Evolutionary conservation across 2,329 filamentous ascomycete genomes (phyloP).

Genomic region (Colletotrichum brevisporum): DNA sequence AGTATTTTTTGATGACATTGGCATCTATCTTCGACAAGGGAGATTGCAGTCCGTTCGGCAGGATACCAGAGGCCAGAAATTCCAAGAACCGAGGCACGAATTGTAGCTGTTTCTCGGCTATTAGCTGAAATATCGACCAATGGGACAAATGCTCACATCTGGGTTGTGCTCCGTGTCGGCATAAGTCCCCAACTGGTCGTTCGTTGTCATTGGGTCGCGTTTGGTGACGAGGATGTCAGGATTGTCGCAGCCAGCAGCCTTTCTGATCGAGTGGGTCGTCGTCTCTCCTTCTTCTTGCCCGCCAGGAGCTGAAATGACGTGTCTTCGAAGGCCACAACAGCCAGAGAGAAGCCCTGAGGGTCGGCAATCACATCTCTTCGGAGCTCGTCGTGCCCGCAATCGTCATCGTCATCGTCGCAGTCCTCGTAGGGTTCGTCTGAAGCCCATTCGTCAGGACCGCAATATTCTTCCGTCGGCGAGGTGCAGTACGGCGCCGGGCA

Average conservation of each 20-base stretch:
- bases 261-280: neutral
- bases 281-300: too few relatives aligned
- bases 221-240: slow-evolving; percentile 2
- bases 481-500: too few relatives aligned
- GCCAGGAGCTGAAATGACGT: too few relatives aligned
- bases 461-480: too few relatives aligned
- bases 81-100: neutral
- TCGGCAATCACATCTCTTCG: too few relatives aligned
- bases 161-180: slow-evolving; percentile 22
- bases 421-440: neutral
- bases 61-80: neutral
- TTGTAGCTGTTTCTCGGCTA: neutral
- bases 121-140: slow-evolving; percentile 1
- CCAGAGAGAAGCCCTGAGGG: neutral
- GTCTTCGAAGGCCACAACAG: neutral
- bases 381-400: too few relatives aligned
- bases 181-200: neutral
- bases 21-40: neutral
- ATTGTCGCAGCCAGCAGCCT: slow-evolving; percentile 7
- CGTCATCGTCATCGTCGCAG: neutral
- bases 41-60: neutral
- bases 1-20: neutral
- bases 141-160: slow-evolving; percentile 4
- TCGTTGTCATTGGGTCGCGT: neutral
- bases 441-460: too few relatives aligned